A percentile compares a stretch with the other conserved stretches of the same genome.
Conservation (phyloP, 1,139 yeast species). For the Scheffersomyces titani region DNA sequence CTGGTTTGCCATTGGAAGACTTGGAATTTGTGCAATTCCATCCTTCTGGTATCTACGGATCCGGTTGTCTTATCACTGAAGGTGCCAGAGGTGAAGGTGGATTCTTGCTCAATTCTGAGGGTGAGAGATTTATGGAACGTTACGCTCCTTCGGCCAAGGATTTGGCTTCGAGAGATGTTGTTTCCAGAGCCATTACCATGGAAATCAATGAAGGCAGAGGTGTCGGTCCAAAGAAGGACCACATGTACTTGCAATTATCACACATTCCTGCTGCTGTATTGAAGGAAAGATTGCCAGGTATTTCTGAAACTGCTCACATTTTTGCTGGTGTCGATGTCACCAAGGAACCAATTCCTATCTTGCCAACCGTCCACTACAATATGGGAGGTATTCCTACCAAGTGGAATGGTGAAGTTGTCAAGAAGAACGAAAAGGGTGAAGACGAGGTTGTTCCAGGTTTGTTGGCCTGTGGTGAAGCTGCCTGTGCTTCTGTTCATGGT, state of each 20-base stretch:
- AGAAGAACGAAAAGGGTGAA: conserved; percentile 82
- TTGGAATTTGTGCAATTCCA: conserved; percentile 98
- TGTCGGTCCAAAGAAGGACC: conserved; percentile 96
- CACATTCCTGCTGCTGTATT: conserved; percentile 92
- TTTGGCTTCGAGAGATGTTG: conserved; percentile 97
- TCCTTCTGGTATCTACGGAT: conserved; percentile 98
- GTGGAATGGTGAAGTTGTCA: conserved; percentile 94
- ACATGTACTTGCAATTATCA: conserved; percentile 89
- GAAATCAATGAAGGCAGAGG: conserved; percentile 99
- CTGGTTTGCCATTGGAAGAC: conserved; percentile 97
- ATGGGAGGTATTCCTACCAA: conserved; percentile 99
- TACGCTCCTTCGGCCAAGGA: conserved; percentile 99
- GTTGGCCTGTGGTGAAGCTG: conserved; percentile 98
- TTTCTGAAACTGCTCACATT: conserved; percentile 96
- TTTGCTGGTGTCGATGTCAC: conserved; percentile 99
- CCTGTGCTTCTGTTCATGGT: conserved; percentile 99
- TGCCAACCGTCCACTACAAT: conserved; percentile 98
- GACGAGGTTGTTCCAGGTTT: conserved; percentile 93
- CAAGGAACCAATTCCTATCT: conserved; percentile 97
- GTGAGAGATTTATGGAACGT: conserved; percentile 99
- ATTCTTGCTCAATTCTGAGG: conserved; percentile 90
- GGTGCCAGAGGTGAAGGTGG: conserved; percentile 99
- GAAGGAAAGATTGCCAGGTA: conserved; percentile 97
- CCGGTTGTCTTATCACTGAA: conserved; percentile 97
- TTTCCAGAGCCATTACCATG: conserved; percentile 96